Percentiles rank a stretch among this genome's conserved stretches.
phyloP scores from a whole-genome alignment of 495 filamentous ascomycete genomes.

The Penicillium herquei region DNA sequence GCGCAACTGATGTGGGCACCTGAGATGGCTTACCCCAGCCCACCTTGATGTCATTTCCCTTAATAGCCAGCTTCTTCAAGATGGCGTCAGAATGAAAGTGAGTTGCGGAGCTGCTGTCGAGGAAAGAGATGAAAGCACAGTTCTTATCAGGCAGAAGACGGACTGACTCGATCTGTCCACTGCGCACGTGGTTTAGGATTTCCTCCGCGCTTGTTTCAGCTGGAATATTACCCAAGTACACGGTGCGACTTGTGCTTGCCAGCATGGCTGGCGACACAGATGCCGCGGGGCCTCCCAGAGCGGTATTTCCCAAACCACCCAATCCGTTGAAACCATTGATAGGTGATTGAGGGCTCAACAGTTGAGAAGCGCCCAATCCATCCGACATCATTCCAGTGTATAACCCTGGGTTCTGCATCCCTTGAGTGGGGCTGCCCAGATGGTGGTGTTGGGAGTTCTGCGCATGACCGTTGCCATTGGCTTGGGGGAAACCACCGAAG shows the following conservation, averaged over 20 bases:
- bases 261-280: slow-evolving; percentile 77
- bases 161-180: slow-evolving; percentile 97
- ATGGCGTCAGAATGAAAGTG: slow-evolving; percentile 99
- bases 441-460: slow-evolving; percentile 57
- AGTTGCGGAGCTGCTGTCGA: slow-evolving; percentile 93
- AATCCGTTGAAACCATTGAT: slow-evolving; percentile 71
- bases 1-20: slow-evolving; percentile 92
- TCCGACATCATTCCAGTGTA: slow-evolving; percentile 79
- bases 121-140: slow-evolving; percentile 98
- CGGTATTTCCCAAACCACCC: slow-evolving; percentile 55
- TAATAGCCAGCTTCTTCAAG: slow-evolving; percentile 96
- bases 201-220: slow-evolving; percentile 98
- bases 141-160: slow-evolving; percentile 97
- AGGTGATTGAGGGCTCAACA: slow-evolving; percentile 82
- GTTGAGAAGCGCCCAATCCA: slow-evolving; percentile 66
- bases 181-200: slow-evolving; percentile 93
- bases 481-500: slow-evolving; percentile 72
- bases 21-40: slow-evolving; percentile 99
- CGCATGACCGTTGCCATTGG: slow-evolving; percentile 58
- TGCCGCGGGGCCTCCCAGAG: slow-evolving; percentile 61
- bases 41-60: slow-evolving; percentile 98
- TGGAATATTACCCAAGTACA: slow-evolving; percentile 97
- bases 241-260: slow-evolving; percentile 90
- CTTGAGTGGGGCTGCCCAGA: slow-evolving; percentile 59
- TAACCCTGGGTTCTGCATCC: slow-evolving; percentile 64